Evolutionary conservation across 352 stramenopile genomes (phyloP), one percentile per base, ranked within the genome.

Genomic region (Phytophthora constricta): DNA sequence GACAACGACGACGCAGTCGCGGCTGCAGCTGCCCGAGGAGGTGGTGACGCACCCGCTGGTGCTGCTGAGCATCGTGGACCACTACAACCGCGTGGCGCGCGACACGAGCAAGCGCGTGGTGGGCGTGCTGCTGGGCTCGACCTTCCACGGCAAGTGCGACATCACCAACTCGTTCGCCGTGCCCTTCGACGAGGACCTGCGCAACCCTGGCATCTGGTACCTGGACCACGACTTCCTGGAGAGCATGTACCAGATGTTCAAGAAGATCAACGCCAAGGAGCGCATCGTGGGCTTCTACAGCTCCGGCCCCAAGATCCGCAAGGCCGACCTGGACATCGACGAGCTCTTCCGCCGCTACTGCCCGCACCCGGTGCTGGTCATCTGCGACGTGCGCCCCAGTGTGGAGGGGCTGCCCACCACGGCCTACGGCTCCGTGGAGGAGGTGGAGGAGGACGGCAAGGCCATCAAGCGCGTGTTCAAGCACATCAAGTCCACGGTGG

Each of bases 181-280:
- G 58, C 98, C 98, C 5, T 99, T 99, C 73, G 98, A 99, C 70
- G 98, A 99, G 83, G 97, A 99, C 73, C 77, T 96, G 48, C 95
- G 96, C 56, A 99, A 99, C 82, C 92, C 93, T 34, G 84, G 82
- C 20, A 98, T 99, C 52, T 99, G 98, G 94, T 99, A 99, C 81
- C 81, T 99, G 42, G 98, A 99, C 87, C 97, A 99, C 81, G 98
- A 99, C 83, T 99, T 98, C 72, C 80, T 99, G 39, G 97, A 99
- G 76, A 99, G 86, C 73, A 99, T 99, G 97, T 96, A 91, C 65
- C 67, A 76, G 52, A 98, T 98, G 92, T 98, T 97, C 75, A 97
- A 95, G 79, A 98, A 98, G 79, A 96, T 98, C 60, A 97, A 96
- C 63, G 88, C 97, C 61, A 99, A 99, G 80, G 98, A 99, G 76